Evolutionary conservation across 2,329 filamentous ascomycete species (phyloP), one percentile per base, ranked within the genome.

Genomic region (Hymenoscyphus albidus): DNA sequence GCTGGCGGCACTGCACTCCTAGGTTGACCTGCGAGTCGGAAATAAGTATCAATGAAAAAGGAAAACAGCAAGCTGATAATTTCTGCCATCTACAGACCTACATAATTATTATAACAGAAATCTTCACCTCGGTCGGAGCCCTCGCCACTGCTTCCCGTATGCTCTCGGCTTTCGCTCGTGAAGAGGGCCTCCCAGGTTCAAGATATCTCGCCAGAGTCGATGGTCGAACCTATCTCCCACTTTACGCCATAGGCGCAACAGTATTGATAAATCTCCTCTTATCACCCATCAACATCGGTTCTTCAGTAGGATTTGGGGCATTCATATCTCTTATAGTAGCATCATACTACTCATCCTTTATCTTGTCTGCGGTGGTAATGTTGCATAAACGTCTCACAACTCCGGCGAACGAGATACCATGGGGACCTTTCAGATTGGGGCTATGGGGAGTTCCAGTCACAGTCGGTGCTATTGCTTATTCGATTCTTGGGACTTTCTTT

Each of bases 321-420:
- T 61, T 66, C 5, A 42, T 58, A 12, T 62, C 58, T n/a, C 44
- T 66, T 18, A 54, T 59, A 22, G 27, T 66, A 5, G 62, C 65
- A 18, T 48, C 57, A 4, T 64, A 62, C 32, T 64, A 66, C 39
- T 64, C 44, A 42, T 64, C 59, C 2, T 66, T 66, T 39, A 14
- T 61, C 5, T 10, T 66, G 2, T 48, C 62, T 0, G 65, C 62
- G 2, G 40, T 55, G 13, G 65, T 66, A 2, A 64, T 66, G 54
- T 18, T 64, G 2, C 32, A 59, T 40, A 62, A 64, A 57, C 59
- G 65, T n/a, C 57, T 66, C n/a, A 64, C 48, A 5, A 63, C 63
- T 31, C 13, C 44, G 16, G 51, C 59, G 22, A 35, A 59, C 4
- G 59, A 64, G 5, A 64, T 66, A n/a, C 59, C 44, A 13, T 66